A percentile compares a stretch with the other conserved stretches of the same genome.
phyloP scores from a whole-genome alignment of 192 early-diverging fungal genomes.

The Backusella tarrabulga region DNA sequence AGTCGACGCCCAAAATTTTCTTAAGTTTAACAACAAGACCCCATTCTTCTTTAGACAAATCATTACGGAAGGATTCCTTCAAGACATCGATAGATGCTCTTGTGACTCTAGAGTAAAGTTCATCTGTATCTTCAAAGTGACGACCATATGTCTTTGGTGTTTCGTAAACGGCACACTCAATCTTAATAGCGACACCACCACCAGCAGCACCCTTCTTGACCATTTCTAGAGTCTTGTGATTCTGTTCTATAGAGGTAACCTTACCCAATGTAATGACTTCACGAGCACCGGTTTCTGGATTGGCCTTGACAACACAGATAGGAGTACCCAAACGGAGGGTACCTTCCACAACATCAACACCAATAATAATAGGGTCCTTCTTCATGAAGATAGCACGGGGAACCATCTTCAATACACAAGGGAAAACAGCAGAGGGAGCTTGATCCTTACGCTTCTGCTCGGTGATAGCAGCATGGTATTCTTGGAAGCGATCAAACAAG shows the following conservation, averaged over 20 bases:
- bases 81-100: slow-evolving; percentile 92
- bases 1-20: slow-evolving; percentile 46
- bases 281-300: slow-evolving; percentile 69
- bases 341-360: slow-evolving; percentile 94
- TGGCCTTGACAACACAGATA: slow-evolving; percentile 79
- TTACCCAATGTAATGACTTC: slow-evolving; percentile 80
- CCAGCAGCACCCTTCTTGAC: slow-evolving; percentile 81
- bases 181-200: slow-evolving; percentile 87
- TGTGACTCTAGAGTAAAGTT: slow-evolving; percentile 79
- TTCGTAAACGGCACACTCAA: slow-evolving; percentile 83
- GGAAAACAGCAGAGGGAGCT: slow-evolving; percentile 92
- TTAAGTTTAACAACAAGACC: slow-evolving; percentile 77
- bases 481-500: slow-evolving; percentile 92
- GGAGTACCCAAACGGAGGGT: slow-evolving; percentile 87
- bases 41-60: slow-evolving; percentile 91
- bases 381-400: slow-evolving; percentile 92
- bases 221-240: slow-evolving; percentile 80
- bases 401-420: slow-evolving; percentile 88
- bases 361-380: slow-evolving; percentile 91
- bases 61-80: slow-evolving; percentile 92
- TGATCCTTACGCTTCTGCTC: slow-evolving; percentile 89
- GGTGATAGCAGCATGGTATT: slow-evolving; percentile 69
- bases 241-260: slow-evolving; percentile 89
- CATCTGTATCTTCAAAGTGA: slow-evolving; percentile 85
- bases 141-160: slow-evolving; percentile 89